Conservation (phyloP, 768 basidiomycete genomes). For the Atractiella rhizophila region DNA sequence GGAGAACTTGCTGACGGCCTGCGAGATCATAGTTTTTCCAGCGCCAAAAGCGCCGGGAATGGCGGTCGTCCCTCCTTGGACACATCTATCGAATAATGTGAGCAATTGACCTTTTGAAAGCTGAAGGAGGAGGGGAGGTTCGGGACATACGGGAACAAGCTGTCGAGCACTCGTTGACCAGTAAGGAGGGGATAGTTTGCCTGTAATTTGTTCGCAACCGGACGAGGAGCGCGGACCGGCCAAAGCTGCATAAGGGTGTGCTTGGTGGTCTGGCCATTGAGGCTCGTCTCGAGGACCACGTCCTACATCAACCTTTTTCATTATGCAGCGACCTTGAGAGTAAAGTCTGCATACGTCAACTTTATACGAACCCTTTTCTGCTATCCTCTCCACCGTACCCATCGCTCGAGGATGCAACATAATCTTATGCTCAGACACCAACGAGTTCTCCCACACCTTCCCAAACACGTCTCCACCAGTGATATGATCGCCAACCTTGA, state of each 20-base stretch:
- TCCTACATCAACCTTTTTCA: conserved; percentile 24
- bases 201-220: conserved; percentile 80
- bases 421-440: conserved; percentile 88
- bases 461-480: conserved; percentile 94
- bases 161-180: conserved; percentile 88
- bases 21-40: conserved; percentile 80
- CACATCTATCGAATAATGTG: conserved; percentile 28
- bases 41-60: conserved; percentile 99
- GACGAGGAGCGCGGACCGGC: conserved; percentile 94
- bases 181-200: conserved; percentile 78
- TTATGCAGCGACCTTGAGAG: not conserved
- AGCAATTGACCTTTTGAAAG: not conserved
- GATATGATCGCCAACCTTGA: conserved; percentile 85
- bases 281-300: conserved; percentile 85
- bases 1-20: conserved; percentile 90
- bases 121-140: not conserved
- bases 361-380: conserved; percentile 76
- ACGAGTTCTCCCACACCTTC: conserved; percentile 82
- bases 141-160: conserved; percentile 63
- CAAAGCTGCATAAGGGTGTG: conserved; percentile 95
- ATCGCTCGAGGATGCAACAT: conserved; percentile 83
- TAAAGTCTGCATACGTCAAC: conserved; percentile 40
- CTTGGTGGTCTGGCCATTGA: conserved; percentile 74
- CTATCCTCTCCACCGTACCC: conserved; percentile 79
- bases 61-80: conserved; percentile 84